Conservation (phyloP, 805 yeast species). For the Phaffomyces opuntiae region DNA sequence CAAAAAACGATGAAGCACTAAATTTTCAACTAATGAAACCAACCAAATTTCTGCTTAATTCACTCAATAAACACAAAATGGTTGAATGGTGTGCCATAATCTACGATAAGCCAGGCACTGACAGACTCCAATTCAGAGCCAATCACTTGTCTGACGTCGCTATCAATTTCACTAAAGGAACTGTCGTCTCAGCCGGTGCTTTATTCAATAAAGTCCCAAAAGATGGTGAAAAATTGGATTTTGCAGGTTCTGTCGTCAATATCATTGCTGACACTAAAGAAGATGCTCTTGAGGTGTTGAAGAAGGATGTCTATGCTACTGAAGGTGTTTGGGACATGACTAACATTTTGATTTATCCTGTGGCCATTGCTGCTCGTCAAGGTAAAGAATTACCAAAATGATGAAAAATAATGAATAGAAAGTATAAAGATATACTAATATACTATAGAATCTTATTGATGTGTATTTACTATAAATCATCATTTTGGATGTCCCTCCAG, state of each 20-base stretch:
- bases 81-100: conserved; percentile 65
- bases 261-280: conserved; percentile 58
- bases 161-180: conserved; percentile 33
- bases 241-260: conserved; percentile 65
- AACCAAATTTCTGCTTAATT: conserved; percentile 4
- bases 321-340: conserved; percentile 74
- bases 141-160: conserved; percentile 47
- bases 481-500: conserved; percentile 32
- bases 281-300: conserved; percentile 57
- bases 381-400: conserved; percentile 5
- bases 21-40: conserved; percentile 6
- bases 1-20: background rate
- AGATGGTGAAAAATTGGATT: conserved; percentile 36
- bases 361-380: conserved; percentile 37
- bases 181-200: conserved; percentile 45
- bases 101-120: conserved; percentile 57
- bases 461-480: background rate
- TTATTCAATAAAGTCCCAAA: conserved; percentile 38
- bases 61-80: conserved; percentile 24
- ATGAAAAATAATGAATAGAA: too few species aligned
- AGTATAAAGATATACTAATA: too few species aligned
- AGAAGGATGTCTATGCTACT: conserved; percentile 53
- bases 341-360: conserved; percentile 51
- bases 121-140: conserved; percentile 42
- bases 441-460: too few species aligned